These are phyloP conservation scores for Pseudonitzschia multiseries DNA, from an alignment of 108 stramenopile genomes.

Conservation along the genomic window DNA sequence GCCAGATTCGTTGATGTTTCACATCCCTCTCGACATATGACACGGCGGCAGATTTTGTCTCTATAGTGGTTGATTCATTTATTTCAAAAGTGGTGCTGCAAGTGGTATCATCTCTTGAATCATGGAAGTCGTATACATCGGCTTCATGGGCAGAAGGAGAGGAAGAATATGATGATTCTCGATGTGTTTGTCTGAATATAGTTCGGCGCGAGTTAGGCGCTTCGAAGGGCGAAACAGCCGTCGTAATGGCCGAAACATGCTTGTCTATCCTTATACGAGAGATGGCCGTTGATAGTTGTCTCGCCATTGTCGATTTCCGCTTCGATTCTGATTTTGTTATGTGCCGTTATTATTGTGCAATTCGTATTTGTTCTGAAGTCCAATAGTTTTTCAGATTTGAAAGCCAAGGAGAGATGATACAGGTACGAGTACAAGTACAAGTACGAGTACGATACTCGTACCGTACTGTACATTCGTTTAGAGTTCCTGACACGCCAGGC, in stretches of 20 bases:
- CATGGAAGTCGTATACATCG: neutral
- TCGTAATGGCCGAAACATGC: neutral
- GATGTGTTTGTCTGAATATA: neutral
- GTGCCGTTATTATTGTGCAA: no score
- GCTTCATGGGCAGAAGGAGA: neutral
- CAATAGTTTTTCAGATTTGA: no score
- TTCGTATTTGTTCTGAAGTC: neutral
- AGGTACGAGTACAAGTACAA: no score
- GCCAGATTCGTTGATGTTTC: conserved; percentile 36
- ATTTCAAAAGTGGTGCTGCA: neutral
- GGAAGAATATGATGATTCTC: neutral
- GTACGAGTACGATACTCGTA: no score
- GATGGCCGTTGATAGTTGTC: neutral
- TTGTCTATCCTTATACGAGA: neutral
- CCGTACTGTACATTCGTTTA: no score
- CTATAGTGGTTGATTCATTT: neutral
- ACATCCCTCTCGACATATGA: neutral
- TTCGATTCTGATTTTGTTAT: neutral
- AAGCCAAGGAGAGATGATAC: no score
- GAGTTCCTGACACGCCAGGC: no score
- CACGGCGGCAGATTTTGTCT: neutral
- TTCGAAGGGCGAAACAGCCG: neutral
- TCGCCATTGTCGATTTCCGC: neutral
- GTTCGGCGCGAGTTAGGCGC: neutral
- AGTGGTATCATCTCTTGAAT: neutral